Percentiles rank a stretch among this genome's conserved stretches.
These are phyloP conservation scores for Pueraria montana DNA, from an alignment of 306 rosid genomes.

Conservation along the genomic window DNA sequence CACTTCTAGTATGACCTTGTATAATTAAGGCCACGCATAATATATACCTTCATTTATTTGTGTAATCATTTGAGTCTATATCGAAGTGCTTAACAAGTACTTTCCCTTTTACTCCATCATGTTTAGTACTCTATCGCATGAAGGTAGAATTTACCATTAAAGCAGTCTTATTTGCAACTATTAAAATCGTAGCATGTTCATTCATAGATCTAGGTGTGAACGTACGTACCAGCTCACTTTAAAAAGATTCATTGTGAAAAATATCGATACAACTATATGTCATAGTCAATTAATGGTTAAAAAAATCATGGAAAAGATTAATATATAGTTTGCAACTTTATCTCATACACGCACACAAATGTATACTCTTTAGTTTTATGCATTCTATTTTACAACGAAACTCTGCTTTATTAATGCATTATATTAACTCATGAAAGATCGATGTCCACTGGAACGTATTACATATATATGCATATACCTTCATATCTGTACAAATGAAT, in stretches of 20 bases:
- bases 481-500: constrained; percentile 32
- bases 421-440: neutral
- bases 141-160: neutral
- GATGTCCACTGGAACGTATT: neutral
- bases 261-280: neutral
- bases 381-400: neutral
- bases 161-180: neutral
- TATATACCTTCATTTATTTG: too few species aligned
- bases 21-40: too few species aligned
- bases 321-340: neutral
- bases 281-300: neutral
- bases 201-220: neutral
- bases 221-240: neutral
- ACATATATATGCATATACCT: neutral
- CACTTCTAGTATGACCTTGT: too few species aligned
- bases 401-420: neutral
- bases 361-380: neutral
- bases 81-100: neutral
- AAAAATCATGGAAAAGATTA: neutral
- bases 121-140: neutral
- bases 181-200: neutral
- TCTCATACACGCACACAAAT: neutral
- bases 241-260: too few species aligned
- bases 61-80: too few species aligned
- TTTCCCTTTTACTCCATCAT: neutral